Conservation (phyloP, 768 basidiomycete species). For the Phylloporus arenicola region DNA sequence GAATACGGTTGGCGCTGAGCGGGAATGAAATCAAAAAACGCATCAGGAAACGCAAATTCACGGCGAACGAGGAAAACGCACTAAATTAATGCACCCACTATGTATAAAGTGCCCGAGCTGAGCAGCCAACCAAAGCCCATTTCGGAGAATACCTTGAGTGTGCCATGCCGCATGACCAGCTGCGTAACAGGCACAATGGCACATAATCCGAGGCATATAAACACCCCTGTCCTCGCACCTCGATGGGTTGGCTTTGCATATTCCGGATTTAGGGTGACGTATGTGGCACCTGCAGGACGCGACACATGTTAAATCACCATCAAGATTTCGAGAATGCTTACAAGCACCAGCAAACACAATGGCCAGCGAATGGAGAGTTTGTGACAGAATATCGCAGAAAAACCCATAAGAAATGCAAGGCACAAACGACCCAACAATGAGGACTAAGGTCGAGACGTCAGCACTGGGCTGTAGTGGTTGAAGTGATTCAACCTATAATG, state of each 20-base stretch:
- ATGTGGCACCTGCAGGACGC: slow-evolving; percentile 49
- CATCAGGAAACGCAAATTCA: slow-evolving; percentile 21
- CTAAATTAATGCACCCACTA: slow-evolving; percentile 77
- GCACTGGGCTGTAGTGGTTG: background rate
- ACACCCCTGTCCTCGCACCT: slow-evolving; percentile 70
- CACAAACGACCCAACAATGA: slow-evolving; percentile 75
- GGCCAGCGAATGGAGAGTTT: slow-evolving; percentile 48
- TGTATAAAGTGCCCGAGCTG: slow-evolving; percentile 67
- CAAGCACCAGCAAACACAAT: slow-evolving; percentile 54
- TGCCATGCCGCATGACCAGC: slow-evolving; percentile 53
- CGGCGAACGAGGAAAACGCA: slow-evolving; percentile 42
- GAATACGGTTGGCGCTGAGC: slow-evolving; percentile 75
- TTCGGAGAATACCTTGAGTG: slow-evolving; percentile 45
- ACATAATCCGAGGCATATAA: slow-evolving; percentile 71
- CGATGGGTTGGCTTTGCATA: slow-evolving; percentile 73
- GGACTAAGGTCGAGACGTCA: slow-evolving; percentile 32
- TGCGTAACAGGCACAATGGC: slow-evolving; percentile 68
- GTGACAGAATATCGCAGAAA: slow-evolving; percentile 54
- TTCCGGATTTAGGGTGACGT: slow-evolving; percentile 72
- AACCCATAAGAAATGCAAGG: slow-evolving; percentile 77
- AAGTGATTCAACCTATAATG: slow-evolving; percentile 51
- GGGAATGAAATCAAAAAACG: slow-evolving; percentile 30
- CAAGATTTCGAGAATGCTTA: slow-evolving; percentile 31
- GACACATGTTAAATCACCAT: slow-evolving; percentile 1
- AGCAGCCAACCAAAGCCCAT: slow-evolving; percentile 73